A percentile compares a stretch with the other conserved stretches of the same genome.
These are phyloP conservation scores for Tuber calosporum DNA, from an alignment of 495 filamentous ascomycete species.

Conservation along the genomic window DNA sequence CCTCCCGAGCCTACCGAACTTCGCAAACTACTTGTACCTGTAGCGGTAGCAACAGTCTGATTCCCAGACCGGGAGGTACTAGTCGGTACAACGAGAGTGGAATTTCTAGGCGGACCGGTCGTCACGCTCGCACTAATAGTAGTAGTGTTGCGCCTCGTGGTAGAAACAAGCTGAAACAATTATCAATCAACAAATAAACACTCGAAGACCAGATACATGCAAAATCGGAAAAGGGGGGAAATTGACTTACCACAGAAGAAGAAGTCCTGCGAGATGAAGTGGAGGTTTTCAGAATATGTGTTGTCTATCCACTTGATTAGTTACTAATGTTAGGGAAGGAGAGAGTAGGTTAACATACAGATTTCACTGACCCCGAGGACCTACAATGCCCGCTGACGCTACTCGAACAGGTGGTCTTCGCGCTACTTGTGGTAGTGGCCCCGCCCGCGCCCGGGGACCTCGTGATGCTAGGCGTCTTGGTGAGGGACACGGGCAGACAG, in stretches of 20 bases:
- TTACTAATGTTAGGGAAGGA: neutral
- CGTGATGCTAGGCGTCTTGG: neutral
- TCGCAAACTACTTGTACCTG: too few species aligned
- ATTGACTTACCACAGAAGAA: neutral
- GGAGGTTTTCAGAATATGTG: neutral
- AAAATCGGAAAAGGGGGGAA: neutral
- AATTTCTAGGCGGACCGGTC: neutral
- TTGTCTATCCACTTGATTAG: neutral
- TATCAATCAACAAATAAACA: neutral
- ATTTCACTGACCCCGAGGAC: neutral
- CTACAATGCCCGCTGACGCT: neutral
- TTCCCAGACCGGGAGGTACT: neutral
- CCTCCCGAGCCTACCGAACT: too few species aligned
- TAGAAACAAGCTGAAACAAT: neutral
- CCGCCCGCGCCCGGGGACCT: too few species aligned
- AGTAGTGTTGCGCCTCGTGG: neutral
- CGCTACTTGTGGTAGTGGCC: neutral
- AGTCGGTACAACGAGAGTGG: neutral
- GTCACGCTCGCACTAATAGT: neutral
- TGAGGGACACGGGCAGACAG: too few species aligned
- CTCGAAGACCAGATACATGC: neutral
- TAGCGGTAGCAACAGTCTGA: neutral
- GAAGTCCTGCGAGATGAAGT: neutral
- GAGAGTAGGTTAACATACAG: neutral
- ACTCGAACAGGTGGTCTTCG: neutral